Percentiles rank a stretch among this genome's conserved stretches.
phyloP scores from a whole-genome alignment of 2,329 filamentous ascomycete species.

The Peltaster fructicola region DNA sequence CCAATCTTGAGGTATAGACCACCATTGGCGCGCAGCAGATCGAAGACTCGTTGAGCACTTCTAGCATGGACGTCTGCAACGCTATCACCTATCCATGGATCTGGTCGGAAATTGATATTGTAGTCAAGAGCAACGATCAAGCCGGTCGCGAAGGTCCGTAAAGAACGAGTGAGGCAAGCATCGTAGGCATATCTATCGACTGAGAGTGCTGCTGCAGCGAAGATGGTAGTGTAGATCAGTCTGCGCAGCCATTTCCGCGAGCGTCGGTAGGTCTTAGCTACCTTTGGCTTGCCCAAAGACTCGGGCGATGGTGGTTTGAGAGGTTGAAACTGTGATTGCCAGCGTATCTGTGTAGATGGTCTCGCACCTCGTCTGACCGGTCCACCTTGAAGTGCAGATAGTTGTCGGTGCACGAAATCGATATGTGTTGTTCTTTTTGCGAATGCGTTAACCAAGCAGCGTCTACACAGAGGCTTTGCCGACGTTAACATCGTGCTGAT shows the following conservation, averaged over 20 bases:
- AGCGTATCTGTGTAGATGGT: no score
- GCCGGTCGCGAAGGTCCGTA: slow-evolving; percentile 66
- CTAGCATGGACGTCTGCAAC: slow-evolving; percentile 65
- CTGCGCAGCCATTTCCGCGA: slow-evolving; percentile 63
- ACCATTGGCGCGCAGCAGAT: slow-evolving; percentile 70
- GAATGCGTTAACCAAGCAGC: no score
- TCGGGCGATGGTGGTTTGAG: slow-evolving; percentile 53
- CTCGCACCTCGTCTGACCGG: no score
- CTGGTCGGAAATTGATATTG: slow-evolving; percentile 81
- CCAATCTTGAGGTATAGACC: slow-evolving; percentile 95
- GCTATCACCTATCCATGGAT: slow-evolving; percentile 55
- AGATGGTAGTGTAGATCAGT: slow-evolving; percentile 42
- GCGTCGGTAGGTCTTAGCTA: slow-evolving; percentile 53
- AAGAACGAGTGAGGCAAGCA: slow-evolving; percentile 57
- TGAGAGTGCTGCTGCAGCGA: slow-evolving; percentile 45
- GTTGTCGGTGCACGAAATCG: no score
- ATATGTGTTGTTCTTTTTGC: no score
- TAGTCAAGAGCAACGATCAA: slow-evolving; percentile 77
- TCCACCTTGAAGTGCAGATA: no score
- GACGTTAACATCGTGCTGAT: no score
- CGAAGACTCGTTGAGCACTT: slow-evolving; percentile 67
- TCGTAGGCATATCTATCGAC: slow-evolving; percentile 63
- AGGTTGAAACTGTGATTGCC: slow-evolving; percentile 24
- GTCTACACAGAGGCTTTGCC: no score
- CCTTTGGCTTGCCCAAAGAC: slow-evolving; percentile 54